Evolutionary conservation across 495 filamentous ascomycete species (phyloP).

Genomic region (Penicillium soppii): DNA sequence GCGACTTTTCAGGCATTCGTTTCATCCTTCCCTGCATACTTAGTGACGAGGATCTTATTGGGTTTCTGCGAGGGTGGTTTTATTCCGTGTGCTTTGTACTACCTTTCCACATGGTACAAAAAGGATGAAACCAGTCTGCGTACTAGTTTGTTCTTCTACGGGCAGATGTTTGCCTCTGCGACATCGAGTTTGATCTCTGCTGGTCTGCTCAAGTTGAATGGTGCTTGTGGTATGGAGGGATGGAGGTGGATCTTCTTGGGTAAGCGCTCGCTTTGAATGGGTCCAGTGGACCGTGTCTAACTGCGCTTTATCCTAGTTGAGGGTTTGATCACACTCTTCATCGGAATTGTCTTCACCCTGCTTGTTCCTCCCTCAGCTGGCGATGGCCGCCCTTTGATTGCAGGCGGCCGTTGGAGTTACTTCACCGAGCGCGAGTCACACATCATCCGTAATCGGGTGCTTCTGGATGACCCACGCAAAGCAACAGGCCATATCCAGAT

Average conservation of each 20-base stretch:
- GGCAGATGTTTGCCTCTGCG: slow-evolving; percentile 52
- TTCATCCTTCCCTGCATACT: slow-evolving; percentile 47
- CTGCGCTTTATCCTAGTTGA: slow-evolving; percentile 39
- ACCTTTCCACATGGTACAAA: slow-evolving; percentile 61
- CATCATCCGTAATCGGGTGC: slow-evolving; percentile 41
- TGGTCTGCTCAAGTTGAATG: slow-evolving; percentile 50
- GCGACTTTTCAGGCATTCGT: slow-evolving; percentile 60
- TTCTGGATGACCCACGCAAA: slow-evolving; percentile 47
- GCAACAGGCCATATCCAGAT: slow-evolving; percentile 40
- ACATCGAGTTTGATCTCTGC: slow-evolving; percentile 53
- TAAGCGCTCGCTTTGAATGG: slow-evolving; percentile 18
- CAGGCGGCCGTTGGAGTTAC: slow-evolving; percentile 40
- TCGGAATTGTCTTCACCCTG: slow-evolving; percentile 49
- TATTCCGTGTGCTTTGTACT: slow-evolving; percentile 59
- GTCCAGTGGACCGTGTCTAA: not conserved
- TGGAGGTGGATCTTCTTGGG: slow-evolving; percentile 65
- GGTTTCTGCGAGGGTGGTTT: slow-evolving; percentile 61
- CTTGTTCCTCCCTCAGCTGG: slow-evolving; percentile 45
- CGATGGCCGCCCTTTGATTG: slow-evolving; percentile 42
- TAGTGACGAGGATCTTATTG: slow-evolving; percentile 53
- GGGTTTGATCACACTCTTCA: slow-evolving; percentile 52
- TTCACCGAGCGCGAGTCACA: slow-evolving; percentile 44
- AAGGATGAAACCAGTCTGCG: slow-evolving; percentile 54
- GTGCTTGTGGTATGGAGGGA: slow-evolving; percentile 47
- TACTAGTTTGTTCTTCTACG: slow-evolving; percentile 55